These are phyloP conservation scores for Cyberlindnera misumaiensis DNA, from an alignment of 805 yeast species.

Conservation along the genomic window DNA sequence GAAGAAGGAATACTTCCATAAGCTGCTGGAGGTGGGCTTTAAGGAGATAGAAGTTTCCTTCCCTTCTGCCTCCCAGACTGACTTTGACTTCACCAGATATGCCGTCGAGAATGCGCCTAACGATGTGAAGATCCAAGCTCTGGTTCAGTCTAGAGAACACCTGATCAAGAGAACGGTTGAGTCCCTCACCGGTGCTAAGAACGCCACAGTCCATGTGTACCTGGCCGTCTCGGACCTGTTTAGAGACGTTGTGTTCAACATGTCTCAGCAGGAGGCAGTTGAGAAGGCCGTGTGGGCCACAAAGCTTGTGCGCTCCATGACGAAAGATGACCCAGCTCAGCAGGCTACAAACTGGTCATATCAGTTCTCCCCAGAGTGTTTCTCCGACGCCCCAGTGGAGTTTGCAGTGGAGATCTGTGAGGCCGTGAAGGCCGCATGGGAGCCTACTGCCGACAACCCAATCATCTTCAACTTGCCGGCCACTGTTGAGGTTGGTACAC, in stretches of 20 bases:
- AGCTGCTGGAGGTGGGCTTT: constrained; percentile 65
- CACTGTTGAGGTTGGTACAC: constrained; percentile 71
- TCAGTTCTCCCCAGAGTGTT: constrained; percentile 76
- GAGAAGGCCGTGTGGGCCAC: constrained; percentile 67
- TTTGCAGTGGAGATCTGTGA: constrained; percentile 73
- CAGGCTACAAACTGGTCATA: constrained; percentile 61
- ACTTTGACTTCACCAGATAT: constrained; percentile 73
- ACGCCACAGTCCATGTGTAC: constrained; percentile 66
- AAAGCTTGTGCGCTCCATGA: constrained; percentile 55
- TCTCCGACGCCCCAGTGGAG: constrained; percentile 67
- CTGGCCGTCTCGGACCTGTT: constrained; percentile 71
- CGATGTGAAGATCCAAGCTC: constrained; percentile 66
- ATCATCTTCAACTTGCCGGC: constrained; percentile 77
- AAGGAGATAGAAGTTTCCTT: constrained; percentile 77
- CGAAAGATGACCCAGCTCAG: constrained; percentile 67
- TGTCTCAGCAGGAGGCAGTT: constrained; percentile 63
- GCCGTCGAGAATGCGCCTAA: constrained; percentile 76
- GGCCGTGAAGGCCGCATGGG: constrained; percentile 76
- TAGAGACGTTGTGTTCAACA: constrained; percentile 69
- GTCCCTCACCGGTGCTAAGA: constrained; percentile 63
- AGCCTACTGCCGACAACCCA: constrained; percentile 66
- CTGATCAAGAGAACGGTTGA: constrained; percentile 70
- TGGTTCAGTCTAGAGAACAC: constrained; percentile 73
- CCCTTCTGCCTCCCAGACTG: constrained; percentile 79
- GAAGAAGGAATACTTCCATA: constrained; percentile 69